Base-by-base conservation (phyloP, 2,329 filamentous ascomycete species). In the Trichoderma arundinaceum region DNA sequence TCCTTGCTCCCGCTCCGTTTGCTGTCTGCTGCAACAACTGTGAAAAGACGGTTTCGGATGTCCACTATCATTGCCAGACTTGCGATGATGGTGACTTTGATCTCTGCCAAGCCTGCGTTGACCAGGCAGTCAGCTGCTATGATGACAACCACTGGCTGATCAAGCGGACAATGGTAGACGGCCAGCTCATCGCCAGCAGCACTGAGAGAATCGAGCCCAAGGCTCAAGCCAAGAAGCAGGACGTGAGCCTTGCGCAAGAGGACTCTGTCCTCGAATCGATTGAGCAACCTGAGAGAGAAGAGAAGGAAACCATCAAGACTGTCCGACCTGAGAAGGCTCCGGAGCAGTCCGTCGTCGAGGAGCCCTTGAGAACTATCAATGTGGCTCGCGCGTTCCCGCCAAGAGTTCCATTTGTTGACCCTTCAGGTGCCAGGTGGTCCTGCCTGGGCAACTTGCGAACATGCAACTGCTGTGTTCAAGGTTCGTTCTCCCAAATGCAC, bases 61-160 rank as follows among this genome's bases (percentile, higher is more conserved):
- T 88, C 59, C 94, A 99, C 79, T 99, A 92, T 78, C 95, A 99
- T 80, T 99, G 96, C 83, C 91, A 91, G 70, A 92, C 91, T 66
- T 99, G 95, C 75, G 92, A 98, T 69, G 87, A 90, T 65, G 95
- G 94, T 46, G 95, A 99, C 77, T 99, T 94, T 73, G 95, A 99
- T 74, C 86, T 99, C 35, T 99, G 96, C 83, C 85, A 88, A 69
- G 78, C 82, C 6, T 99, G 95, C 73, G 87, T 97, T 54, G 85
- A 88, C 57, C 81, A 83, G 48, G 94, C 94, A 69, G 83, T 90
- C 66, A 86, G 91, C 46, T 99, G 96, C 81, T 86, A 88, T 68
- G 89, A 89, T 65, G 85, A 89, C 35, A 86, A 88, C 69, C 95
- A 99, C 80, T 97, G 93, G 94, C 83, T 99, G 78, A 94, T 98